Percentiles rank a stretch among this genome's conserved stretches.
Evolutionary conservation across 2,329 filamentous ascomycete species (phyloP).

Genomic region (Talaromyces sp.): DNA sequence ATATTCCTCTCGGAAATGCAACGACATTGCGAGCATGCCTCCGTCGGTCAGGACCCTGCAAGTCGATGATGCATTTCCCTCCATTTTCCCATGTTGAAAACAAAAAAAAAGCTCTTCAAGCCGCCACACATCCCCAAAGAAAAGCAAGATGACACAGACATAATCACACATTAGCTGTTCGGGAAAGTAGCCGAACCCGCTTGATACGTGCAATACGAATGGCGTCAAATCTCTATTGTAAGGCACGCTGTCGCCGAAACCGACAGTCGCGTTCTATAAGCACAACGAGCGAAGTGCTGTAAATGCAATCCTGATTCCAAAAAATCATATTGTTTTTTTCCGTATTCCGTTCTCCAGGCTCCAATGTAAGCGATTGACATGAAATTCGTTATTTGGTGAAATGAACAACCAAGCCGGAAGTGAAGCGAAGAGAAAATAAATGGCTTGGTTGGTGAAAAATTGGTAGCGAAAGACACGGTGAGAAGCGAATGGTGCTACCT

Average conservation of each 20-base stretch:
- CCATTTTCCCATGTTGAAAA: background rate
- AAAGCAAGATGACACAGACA: background rate
- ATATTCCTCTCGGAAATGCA: background rate
- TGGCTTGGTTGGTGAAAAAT: constrained; percentile 25
- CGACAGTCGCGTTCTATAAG: constrained; percentile 18
- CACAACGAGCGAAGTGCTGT: constrained; percentile 30
- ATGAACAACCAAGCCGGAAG: constrained; percentile 9
- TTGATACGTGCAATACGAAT: background rate
- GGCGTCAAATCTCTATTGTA: constrained; percentile 5
- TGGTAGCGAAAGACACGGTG: constrained; percentile 24
- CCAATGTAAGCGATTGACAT: constrained; percentile 35
- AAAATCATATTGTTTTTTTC: constrained; percentile 24
- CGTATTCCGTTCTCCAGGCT: constrained; percentile 24
- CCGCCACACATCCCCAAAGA: background rate
- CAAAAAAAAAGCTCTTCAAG: background rate
- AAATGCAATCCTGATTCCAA: constrained; percentile 9
- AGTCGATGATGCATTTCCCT: background rate
- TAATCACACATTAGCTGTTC: background rate
- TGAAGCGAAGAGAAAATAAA: constrained; percentile 14
- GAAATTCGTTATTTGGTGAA: constrained; percentile 27
- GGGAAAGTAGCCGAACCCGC: constrained; percentile 5
- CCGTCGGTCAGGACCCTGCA: background rate
- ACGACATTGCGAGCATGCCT: background rate
- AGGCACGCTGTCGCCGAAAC: background rate
- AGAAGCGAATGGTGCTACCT: constrained; percentile 20